Conservation (phyloP, 78 protist genomes). For the Polysphondylium violaceum region DNA sequence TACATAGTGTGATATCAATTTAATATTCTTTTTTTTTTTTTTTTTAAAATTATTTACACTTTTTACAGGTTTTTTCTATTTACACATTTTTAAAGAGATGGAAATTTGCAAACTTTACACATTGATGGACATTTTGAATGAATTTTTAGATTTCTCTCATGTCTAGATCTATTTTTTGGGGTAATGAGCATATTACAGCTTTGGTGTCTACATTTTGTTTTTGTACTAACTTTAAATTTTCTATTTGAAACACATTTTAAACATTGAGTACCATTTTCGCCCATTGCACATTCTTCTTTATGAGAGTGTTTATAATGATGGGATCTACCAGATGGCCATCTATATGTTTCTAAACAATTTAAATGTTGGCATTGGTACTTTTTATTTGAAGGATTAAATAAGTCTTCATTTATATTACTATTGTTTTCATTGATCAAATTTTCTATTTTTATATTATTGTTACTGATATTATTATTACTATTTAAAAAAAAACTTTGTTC, state of each 20-base stretch:
- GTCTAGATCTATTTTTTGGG: constrained; percentile 26
- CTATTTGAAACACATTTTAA: constrained; percentile 11
- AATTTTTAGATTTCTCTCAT: constrained; percentile 17
- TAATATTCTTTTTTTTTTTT: too few species aligned
- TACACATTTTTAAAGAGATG: too few species aligned
- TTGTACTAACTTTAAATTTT: neutral
- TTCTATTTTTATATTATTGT: neutral
- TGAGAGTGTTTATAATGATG: constrained; percentile 28
- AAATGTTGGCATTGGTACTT: constrained; percentile 27
- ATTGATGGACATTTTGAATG: constrained; percentile 24
- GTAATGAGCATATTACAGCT: constrained; percentile 19
- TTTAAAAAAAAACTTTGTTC: neutral
- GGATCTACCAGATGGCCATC: constrained; percentile 34
- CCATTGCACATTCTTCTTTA: constrained; percentile 7
- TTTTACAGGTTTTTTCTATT: too few species aligned
- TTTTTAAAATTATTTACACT: too few species aligned
- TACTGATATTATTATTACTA: neutral
- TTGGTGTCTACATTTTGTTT: constrained; percentile 13
- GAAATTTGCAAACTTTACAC: constrained; percentile 25
- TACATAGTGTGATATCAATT: too few species aligned
- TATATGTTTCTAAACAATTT: constrained; percentile 11
- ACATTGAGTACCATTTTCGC: constrained; percentile 1
- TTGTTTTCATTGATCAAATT: neutral
- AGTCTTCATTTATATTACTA: neutral
- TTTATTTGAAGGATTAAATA: constrained; percentile 2